Base-by-base conservation (phyloP, 2,329 filamentous ascomycete genomes). In the Phaeosphaeriaceae sp. region DNA sequence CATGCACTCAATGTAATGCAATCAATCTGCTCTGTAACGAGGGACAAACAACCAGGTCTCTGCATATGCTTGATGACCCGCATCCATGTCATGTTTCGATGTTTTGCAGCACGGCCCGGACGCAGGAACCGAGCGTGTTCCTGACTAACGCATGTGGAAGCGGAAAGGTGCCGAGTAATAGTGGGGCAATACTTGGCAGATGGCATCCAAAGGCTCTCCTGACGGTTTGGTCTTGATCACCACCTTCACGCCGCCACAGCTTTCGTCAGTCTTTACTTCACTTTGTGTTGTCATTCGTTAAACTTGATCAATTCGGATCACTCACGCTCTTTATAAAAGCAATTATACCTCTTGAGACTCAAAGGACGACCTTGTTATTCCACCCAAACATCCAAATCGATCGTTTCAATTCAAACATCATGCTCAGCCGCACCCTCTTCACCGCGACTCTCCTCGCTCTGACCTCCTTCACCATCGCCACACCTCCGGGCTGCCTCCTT, bases 391-490 rank as follows among this genome's bases (percentile, higher is more conserved):
- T 26, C 6, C 23, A 11, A 26, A 11, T 26, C 23, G 11, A 26
- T 26, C 11, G 7, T 26, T 9, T 26, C 23, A 26, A 26, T 3
- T 11, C 42, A 46, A 40, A 32, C 50, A 67, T 46, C 12, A 70
- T 70, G 66, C 58, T 68, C 56, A 58, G 52, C 54, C 64, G 63
- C 50, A 54, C 66, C 47, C 34, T 64, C 41, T 58, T 69, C 54
- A 54, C 61, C 44, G 48, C 61, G 46, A 58, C 63, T 15, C 56
- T 68, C 46, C 41, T 63, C 35, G 66, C 64, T 11, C 49, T 68
- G 26, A 52, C 65, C 30, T 46, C 56, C 32, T 53, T 67, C 36
- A 54, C 54, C 21, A 47, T 58, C 39, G 65, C 66, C 15, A 50
- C 55, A 11, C 58, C 64, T 15, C 63, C 68, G 5, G 61, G 54